A percentile compares a stretch with the other conserved stretches of the same genome.
phyloP scores from a whole-genome alignment of 345 rosid species.

The Rubroshorea leprosula region DNA sequence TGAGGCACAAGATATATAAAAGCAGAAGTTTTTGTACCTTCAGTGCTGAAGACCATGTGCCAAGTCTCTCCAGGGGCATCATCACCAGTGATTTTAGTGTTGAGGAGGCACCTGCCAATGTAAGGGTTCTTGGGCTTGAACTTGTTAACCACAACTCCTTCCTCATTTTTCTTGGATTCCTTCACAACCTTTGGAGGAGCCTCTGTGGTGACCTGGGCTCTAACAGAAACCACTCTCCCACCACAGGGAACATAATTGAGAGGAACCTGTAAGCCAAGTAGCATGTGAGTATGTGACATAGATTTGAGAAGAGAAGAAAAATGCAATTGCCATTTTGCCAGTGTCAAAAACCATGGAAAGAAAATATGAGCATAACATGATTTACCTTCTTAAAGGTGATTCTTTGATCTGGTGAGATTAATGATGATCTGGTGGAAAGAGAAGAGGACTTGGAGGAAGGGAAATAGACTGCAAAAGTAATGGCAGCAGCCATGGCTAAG shows the following conservation, averaged over 20 bases:
- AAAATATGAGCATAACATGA: too few relatives aligned
- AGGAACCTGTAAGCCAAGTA: conserved; percentile 36
- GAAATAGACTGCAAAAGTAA: conserved; percentile 77
- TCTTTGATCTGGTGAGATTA: conserved; percentile 55
- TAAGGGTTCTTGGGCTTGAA: conserved; percentile 90
- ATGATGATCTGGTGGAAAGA: conserved; percentile 52
- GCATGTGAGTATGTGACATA: too few relatives aligned
- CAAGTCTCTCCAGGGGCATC: conserved; percentile 99
- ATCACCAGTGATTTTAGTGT: conserved; percentile 97
- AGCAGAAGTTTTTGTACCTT: conserved; percentile 38
- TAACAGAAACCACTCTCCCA: conserved; percentile 48
- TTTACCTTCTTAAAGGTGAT: conserved; percentile 66
- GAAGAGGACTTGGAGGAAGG: conserved; percentile 71
- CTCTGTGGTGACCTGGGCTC: conserved; percentile 92
- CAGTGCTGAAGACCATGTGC: conserved; percentile 99
- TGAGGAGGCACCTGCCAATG: conserved; percentile 78
- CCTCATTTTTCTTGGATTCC: conserved; percentile 73
- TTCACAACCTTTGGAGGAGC: conserved; percentile 78
- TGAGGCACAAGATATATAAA: background rate
- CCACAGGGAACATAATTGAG: conserved; percentile 32
- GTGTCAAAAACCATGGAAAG: background rate
- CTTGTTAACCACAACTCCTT: conserved; percentile 86
- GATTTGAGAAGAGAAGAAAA: too few relatives aligned
- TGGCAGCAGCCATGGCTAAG: conserved; percentile 67
- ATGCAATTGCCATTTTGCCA: background rate